Evolutionary conservation across 345 rosid genomes (phyloP).

Genomic region (Eucalyptus viminalis): DNA sequence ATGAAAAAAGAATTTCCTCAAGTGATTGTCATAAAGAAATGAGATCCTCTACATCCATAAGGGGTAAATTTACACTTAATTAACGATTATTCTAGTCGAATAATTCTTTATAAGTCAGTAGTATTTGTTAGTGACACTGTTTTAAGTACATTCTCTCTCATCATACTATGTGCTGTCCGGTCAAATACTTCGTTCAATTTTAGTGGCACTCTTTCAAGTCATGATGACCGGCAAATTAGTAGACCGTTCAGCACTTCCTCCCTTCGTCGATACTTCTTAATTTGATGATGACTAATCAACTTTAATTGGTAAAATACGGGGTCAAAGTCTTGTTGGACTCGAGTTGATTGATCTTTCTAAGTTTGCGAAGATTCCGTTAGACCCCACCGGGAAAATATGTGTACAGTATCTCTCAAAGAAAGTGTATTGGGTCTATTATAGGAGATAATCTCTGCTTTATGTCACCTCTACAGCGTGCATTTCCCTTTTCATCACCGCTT

Average conservation of each 20-base stretch:
- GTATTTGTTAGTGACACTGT: neutral
- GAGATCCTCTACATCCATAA: neutral
- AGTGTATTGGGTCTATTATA: neutral
- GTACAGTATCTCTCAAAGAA: neutral
- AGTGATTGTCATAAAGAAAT: neutral
- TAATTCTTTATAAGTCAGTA: neutral
- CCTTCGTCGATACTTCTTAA: neutral
- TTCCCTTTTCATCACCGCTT: neutral
- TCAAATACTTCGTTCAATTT: neutral
- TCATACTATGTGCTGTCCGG: neutral
- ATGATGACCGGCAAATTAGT: neutral
- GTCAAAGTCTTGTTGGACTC: neutral
- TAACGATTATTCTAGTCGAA: neutral
- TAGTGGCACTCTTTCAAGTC: neutral
- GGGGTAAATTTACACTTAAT: neutral
- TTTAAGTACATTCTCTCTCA: neutral
- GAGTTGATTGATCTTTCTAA: neutral
- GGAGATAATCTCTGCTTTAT: neutral
- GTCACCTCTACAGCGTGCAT: neutral
- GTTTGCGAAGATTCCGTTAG: neutral
- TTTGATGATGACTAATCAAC: neutral
- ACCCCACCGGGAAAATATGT: neutral
- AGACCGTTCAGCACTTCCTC: neutral
- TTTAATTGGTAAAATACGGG: neutral
- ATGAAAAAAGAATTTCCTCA: neutral